These are phyloP conservation scores for Populus tremula DNA, from an alignment of 345 rosid species.

Conservation along the genomic window DNA sequence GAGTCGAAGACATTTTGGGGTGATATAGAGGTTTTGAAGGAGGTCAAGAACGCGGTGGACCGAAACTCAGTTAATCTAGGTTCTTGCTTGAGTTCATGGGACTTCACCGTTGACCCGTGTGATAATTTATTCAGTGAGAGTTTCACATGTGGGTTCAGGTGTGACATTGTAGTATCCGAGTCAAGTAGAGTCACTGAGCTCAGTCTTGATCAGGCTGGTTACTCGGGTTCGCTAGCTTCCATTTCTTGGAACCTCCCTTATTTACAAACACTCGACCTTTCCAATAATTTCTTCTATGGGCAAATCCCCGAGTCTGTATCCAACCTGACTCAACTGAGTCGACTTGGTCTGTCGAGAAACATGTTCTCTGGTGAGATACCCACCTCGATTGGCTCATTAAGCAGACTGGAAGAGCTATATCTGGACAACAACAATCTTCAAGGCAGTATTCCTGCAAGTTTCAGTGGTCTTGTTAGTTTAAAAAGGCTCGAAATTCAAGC, in stretches of 20 bases:
- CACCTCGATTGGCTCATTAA: slow-evolving; percentile 50
- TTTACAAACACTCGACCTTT: slow-evolving; percentile 60
- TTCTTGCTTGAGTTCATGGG: slow-evolving; percentile 80
- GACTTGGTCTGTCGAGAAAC: slow-evolving; percentile 61
- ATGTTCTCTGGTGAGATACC: slow-evolving; percentile 66
- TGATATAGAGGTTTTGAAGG: slow-evolving; percentile 49
- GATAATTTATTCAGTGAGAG: slow-evolving; percentile 63
- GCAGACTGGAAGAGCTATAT: slow-evolving; percentile 54
- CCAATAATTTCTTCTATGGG: slow-evolving; percentile 63
- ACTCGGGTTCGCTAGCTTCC: slow-evolving; percentile 54
- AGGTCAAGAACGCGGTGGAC: slow-evolving; percentile 48
- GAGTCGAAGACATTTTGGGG: slow-evolving; percentile 58
- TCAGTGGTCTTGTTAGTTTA: slow-evolving; percentile 41
- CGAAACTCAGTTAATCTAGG: slow-evolving; percentile 56
- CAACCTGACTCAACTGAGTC: slow-evolving; percentile 52
- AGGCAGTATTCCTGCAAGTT: slow-evolving; percentile 52
- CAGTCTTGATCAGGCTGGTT: slow-evolving; percentile 74
- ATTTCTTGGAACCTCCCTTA: slow-evolving; percentile 59
- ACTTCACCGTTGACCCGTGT: slow-evolving; percentile 79
- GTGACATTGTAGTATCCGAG: slow-evolving; percentile 50
- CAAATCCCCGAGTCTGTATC: slow-evolving; percentile 51
- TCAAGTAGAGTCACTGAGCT: slow-evolving; percentile 66
- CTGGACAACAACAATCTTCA: slow-evolving; percentile 64
- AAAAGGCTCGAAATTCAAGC: slow-evolving; percentile 73
- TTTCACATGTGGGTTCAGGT: slow-evolving; percentile 90